Evolutionary conservation across 1,139 yeast species (phyloP).

Genomic region (Geotrichum carabidarum): DNA sequence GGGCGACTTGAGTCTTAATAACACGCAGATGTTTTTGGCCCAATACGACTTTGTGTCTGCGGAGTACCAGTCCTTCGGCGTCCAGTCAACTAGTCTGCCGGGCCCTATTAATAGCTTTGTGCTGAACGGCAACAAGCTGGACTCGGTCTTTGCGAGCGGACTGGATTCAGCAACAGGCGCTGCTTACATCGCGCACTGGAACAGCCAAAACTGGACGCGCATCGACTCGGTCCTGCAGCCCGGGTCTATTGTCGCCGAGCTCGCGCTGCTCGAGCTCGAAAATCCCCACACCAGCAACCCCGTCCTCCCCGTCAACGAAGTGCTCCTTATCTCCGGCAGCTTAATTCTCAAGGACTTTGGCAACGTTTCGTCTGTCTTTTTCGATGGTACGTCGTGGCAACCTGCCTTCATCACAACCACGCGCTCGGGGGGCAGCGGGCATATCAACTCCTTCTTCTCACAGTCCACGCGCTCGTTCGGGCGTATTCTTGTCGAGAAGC

Average conservation of each 20-base stretch:
- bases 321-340: constrained; percentile 59
- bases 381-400: constrained; percentile 63
- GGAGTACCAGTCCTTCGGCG: constrained; percentile 22
- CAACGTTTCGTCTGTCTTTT: constrained; percentile 59
- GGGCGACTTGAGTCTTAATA: constrained; percentile 52
- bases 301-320: constrained; percentile 43
- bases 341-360: constrained; percentile 53
- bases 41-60: constrained; percentile 48
- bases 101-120: constrained; percentile 47
- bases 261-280: constrained; percentile 35
- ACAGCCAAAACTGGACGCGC: constrained; percentile 34
- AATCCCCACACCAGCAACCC: constrained; percentile 35
- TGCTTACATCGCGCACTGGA: constrained; percentile 18
- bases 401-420: constrained; percentile 53
- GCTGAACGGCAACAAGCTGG: constrained; percentile 48
- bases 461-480: constrained; percentile 24
- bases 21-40: constrained; percentile 42
- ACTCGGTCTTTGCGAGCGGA: constrained; percentile 57
- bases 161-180: constrained; percentile 36
- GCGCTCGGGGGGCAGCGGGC: constrained; percentile 25
- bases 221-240: constrained; percentile 38
- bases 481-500: constrained; percentile 22
- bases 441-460: constrained; percentile 29
- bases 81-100: constrained; percentile 33
- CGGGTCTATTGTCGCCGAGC: constrained; percentile 31